Conservation (phyloP, 2,329 filamentous ascomycete species). For the Trichoderma arundinaceum region DNA sequence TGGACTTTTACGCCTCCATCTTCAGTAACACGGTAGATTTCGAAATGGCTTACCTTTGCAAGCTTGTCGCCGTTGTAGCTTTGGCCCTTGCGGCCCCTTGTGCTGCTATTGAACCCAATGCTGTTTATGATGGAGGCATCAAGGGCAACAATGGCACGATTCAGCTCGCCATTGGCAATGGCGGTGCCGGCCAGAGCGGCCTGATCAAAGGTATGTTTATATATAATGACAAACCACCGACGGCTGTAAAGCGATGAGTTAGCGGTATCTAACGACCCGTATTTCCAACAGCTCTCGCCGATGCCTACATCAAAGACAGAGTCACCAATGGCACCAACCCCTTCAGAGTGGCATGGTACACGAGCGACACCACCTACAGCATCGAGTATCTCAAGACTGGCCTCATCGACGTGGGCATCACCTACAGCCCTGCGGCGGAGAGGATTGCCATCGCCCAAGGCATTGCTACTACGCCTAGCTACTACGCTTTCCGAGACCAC, state of each 20-base stretch:
- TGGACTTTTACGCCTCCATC: neutral
- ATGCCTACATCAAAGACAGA: conserved; percentile 39
- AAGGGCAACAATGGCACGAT: conserved; percentile 33
- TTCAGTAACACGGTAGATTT: neutral
- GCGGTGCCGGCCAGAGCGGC: conserved; percentile 47
- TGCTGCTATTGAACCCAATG: conserved; percentile 32
- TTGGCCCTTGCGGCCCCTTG: conserved; percentile 1
- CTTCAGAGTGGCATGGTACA: conserved; percentile 53
- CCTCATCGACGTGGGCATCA: conserved; percentile 52
- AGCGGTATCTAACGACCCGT: neutral
- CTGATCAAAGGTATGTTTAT: conserved; percentile 42
- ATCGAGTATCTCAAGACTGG: conserved; percentile 51
- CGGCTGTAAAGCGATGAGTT: too few species aligned
- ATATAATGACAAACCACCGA: too few species aligned
- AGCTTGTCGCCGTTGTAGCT: conserved; percentile 15
- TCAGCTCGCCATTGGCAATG: conserved; percentile 44
- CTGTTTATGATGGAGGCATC: conserved; percentile 37
- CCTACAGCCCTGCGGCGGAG: conserved; percentile 51
- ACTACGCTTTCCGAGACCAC: conserved; percentile 54
- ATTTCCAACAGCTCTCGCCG: conserved; percentile 35
- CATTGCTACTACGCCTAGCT: conserved; percentile 41
- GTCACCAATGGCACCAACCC: conserved; percentile 35
- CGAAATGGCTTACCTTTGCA: conserved; percentile 26
- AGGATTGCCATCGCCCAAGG: conserved; percentile 50
- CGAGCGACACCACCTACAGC: conserved; percentile 52